These are phyloP conservation scores for Alternaria sp. DNA, from an alignment of 2,329 filamentous ascomycete genomes.

Conservation along the genomic window DNA sequence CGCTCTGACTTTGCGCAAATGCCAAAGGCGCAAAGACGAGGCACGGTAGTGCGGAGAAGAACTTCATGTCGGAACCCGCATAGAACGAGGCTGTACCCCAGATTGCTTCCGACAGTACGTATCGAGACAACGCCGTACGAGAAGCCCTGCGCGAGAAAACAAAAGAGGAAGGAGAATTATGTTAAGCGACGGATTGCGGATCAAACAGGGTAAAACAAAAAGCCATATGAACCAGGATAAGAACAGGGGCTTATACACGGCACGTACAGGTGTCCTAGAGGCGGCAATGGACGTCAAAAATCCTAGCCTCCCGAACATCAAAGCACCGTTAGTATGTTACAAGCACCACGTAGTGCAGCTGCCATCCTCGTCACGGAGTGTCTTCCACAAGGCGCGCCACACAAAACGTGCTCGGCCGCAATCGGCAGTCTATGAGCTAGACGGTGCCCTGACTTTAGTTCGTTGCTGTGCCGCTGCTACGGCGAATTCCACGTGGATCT, in stretches of 20 bases:
- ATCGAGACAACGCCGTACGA: background rate
- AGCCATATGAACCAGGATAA: background rate
- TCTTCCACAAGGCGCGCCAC: background rate
- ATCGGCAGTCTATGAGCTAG: background rate
- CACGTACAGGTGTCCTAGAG: background rate
- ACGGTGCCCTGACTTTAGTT: background rate
- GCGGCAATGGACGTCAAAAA: background rate
- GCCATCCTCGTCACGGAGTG: background rate
- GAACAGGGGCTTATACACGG: background rate
- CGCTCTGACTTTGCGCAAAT: conserved; percentile 11
- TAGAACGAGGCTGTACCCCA: background rate
- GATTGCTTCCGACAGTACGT: background rate
- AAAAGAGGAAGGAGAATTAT: background rate
- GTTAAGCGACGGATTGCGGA: background rate
- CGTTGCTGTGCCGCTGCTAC: background rate
- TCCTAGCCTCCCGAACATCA: background rate
- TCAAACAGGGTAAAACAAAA: background rate
- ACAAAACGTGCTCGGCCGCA: background rate
- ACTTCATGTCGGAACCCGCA: background rate
- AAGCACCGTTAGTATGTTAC: background rate
- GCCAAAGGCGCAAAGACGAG: conserved; percentile 2
- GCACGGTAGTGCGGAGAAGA: conserved; percentile 1
- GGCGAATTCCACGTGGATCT: background rate
- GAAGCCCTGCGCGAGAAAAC: background rate
- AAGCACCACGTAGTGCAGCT: background rate